Conservation (phyloP, 345 rosid genomes). For the Streptanthus diversifolius region DNA sequence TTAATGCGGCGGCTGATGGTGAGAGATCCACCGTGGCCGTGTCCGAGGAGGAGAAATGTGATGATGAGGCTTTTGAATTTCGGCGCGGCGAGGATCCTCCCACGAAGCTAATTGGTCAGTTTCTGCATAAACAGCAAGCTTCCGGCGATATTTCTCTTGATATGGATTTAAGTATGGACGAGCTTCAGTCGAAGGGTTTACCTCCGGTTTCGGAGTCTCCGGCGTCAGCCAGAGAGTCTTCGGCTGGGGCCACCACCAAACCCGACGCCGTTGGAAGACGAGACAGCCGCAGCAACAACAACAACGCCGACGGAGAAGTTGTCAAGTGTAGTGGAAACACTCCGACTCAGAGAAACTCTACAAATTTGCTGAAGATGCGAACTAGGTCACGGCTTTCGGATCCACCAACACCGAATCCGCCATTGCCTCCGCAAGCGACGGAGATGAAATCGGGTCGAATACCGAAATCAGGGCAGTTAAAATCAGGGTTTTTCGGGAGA, state of each 20-base stretch:
- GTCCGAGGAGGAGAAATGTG: background rate
- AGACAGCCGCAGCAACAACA: background rate
- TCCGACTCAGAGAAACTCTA: conserved; percentile 31
- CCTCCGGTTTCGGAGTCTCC: conserved; percentile 37
- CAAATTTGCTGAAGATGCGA: conserved; percentile 31
- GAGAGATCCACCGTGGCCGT: conserved; percentile 13
- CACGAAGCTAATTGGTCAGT: conserved; percentile 45
- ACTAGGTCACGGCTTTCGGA: conserved; percentile 39
- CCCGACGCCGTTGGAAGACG: conserved; percentile 20
- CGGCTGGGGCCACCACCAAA: background rate
- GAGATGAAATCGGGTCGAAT: conserved; percentile 32
- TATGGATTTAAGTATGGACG: conserved; percentile 47
- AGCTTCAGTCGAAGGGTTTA: conserved; percentile 31
- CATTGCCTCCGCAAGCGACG: conserved; percentile 7
- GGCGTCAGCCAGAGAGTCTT: background rate
- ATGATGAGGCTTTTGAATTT: conserved; percentile 36
- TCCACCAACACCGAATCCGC: conserved; percentile 35
- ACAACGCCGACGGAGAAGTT: conserved; percentile 33
- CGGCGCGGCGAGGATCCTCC: conserved; percentile 39
- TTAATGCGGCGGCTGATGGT: background rate
- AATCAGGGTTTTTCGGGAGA: conserved; percentile 37
- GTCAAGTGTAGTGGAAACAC: conserved; percentile 45
- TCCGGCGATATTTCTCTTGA: conserved; percentile 50
- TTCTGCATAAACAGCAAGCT: conserved; percentile 49
- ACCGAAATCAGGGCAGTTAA: conserved; percentile 26